phyloP scores from a whole-genome alignment of 2,329 filamentous ascomycete genomes.

The Trichoderma asperellum region DNA sequence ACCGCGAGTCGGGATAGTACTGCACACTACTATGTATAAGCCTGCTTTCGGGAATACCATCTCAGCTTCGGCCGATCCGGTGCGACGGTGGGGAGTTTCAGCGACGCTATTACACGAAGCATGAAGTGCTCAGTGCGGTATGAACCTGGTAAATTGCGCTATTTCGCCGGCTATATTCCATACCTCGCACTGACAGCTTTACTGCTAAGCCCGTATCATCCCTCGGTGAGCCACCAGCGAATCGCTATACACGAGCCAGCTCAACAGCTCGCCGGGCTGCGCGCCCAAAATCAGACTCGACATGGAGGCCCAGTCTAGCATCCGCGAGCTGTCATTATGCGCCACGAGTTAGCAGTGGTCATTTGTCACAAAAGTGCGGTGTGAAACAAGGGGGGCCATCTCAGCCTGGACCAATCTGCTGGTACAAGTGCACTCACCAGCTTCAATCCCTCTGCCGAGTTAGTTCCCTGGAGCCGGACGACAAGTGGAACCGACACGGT shows the following conservation, averaged over 20 bases:
- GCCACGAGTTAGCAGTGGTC: slow-evolving; percentile 5
- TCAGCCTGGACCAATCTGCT: slow-evolving; percentile 17
- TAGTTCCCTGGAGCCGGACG: slow-evolving; percentile 53
- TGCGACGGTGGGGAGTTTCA: slow-evolving; percentile 1
- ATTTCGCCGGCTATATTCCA: not conserved
- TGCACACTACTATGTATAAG: not conserved
- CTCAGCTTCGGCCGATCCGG: slow-evolving; percentile 21
- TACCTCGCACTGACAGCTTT: not conserved
- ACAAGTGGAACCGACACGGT: slow-evolving; percentile 50
- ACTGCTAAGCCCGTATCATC: not conserved
- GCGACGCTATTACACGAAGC: slow-evolving; percentile 5
- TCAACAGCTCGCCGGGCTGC: slow-evolving; percentile 43
- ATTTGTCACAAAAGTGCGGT: slow-evolving; percentile 25
- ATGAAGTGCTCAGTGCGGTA: not conserved
- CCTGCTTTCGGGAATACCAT: slow-evolving; percentile 21
- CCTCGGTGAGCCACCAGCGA: not conserved
- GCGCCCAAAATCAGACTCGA: slow-evolving; percentile 47
- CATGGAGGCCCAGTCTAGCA: slow-evolving; percentile 42
- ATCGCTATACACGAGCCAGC: slow-evolving; percentile 33
- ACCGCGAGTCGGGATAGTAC: not conserved
- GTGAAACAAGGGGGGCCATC: slow-evolving; percentile 5
- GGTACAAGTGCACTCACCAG: slow-evolving; percentile 41
- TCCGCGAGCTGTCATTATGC: slow-evolving; percentile 40
- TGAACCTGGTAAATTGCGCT: slow-evolving; percentile 12
- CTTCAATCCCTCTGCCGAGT: slow-evolving; percentile 46